Evolutionary conservation across 2,329 filamentous ascomycete genomes (phyloP).

Genomic region (Hymenoscyphus infarciens): DNA sequence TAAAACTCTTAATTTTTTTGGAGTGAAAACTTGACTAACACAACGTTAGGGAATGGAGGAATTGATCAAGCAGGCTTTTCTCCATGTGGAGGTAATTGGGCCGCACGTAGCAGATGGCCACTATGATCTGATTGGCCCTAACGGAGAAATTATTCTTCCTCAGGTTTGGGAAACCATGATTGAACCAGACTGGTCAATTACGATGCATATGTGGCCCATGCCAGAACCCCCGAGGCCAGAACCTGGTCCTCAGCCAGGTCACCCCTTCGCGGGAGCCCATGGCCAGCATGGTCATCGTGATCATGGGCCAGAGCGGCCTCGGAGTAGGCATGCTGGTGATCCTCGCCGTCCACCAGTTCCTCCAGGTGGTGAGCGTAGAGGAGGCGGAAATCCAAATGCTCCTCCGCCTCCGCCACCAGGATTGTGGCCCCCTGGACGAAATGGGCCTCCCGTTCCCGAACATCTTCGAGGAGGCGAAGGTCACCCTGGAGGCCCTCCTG

Average conservation of each 20-base stretch:
- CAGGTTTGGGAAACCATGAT: conserved; percentile 78
- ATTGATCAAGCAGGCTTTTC: conserved; percentile 78
- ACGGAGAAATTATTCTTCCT: conserved; percentile 78
- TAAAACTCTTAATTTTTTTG: conserved; percentile 25
- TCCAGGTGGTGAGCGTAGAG: background rate
- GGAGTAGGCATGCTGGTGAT: conserved; percentile 13
- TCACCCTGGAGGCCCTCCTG: conserved; percentile 15
- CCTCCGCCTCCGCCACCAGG: conserved; percentile 15
- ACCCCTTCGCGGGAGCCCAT: background rate
- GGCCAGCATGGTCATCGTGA: background rate
- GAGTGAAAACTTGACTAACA: conserved; percentile 19
- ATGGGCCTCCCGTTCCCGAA: conserved; percentile 10
- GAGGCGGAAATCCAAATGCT: background rate
- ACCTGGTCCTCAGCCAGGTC: conserved; percentile 18
- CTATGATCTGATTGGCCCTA: conserved; percentile 75
- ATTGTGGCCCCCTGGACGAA: conserved; percentile 14
- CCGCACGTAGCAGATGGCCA: conserved; percentile 74
- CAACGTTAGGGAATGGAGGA: conserved; percentile 73
- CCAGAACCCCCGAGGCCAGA: conserved; percentile 40
- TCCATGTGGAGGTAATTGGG: conserved; percentile 72
- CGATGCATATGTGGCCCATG: conserved; percentile 65
- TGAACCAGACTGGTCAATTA: conserved; percentile 71
- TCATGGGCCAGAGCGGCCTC: conserved; percentile 10
- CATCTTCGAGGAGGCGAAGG: conserved; percentile 6
- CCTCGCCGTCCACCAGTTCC: conserved; percentile 8